Base-by-base conservation (phyloP, 164 flowering plant genomes). In the Aristolochia californica region DNA sequence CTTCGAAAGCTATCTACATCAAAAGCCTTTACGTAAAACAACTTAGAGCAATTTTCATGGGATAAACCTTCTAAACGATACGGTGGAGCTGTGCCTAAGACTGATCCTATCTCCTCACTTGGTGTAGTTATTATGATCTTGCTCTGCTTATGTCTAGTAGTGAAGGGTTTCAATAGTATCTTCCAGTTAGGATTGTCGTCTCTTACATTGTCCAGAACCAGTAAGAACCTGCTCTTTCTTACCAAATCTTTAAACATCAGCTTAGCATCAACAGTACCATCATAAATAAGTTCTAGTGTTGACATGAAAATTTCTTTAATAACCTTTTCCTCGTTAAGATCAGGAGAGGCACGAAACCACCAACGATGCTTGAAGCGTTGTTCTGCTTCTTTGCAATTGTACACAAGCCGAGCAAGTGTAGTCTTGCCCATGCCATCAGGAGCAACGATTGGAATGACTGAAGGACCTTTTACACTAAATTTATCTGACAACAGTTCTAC, bases 381-480 rank as follows among this genome's bases (percentile, higher is more conserved):
- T 16, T 43, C 23, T n/a, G 49, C 5, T n/a, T 2, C 25, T 8
- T 49, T 48, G 14, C 43, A 34, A 25, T 56, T 63, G 47, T 48
- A 63, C 1, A 63, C 55, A 8, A 47, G 30, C 21, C 57, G 60
- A 15, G 56, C 61, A 23, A 63, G 56, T 13, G 61, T 56, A 16
- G 61, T 63, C 43, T 63, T 63, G 16, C 66, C 66, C 9, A 48
- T 4, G 2, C 66, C 66, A 1, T 55, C 66, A 48, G 57, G 38
- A 5, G 61, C 66, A 17, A 56, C 49, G 48, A 63, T 57, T 9
- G 66, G 18, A 28, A 63, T 23, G 5, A 63, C 66, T 1, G 48
- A 10, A 24, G 51, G 8, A 27, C 49, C 34, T n/a, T n/a, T 17
- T 9, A 5, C 14, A 12, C 49, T 5, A 26, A 15, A n/a, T 14